Evolutionary conservation across 306 rosid genomes (phyloP).

Genomic region (Dalbergia cultrata): DNA sequence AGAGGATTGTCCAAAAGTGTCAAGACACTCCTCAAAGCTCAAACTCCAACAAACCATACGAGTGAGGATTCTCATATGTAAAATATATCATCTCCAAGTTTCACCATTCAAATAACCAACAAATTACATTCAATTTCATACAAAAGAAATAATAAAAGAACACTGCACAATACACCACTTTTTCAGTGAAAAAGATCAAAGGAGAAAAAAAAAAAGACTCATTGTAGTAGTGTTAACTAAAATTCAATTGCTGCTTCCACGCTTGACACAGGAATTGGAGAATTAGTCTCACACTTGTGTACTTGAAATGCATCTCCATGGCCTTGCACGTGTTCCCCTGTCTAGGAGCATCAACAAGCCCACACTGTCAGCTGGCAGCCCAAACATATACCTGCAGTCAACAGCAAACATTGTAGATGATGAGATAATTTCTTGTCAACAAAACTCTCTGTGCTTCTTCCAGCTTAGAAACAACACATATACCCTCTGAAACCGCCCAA

Average conservation of each 20-base stretch:
- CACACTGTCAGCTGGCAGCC: constrained; percentile 59
- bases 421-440: constrained; percentile 13
- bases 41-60: constrained; percentile 48
- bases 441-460: not conserved
- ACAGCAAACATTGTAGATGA: constrained; percentile 41
- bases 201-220: constrained; percentile 22
- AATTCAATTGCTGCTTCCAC: constrained; percentile 45
- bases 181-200: constrained; percentile 56
- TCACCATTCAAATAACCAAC: constrained; percentile 53
- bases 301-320: constrained; percentile 82
- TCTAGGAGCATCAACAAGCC: constrained; percentile 89
- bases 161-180: constrained; percentile 61
- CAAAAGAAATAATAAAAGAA: constrained; percentile 55
- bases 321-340: constrained; percentile 65
- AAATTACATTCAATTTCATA: constrained; percentile 60
- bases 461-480: not conserved
- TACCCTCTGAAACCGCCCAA: not conserved
- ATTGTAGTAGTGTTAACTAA: constrained; percentile 40
- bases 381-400: constrained; percentile 73
- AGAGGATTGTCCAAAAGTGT: constrained; percentile 43
- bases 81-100: constrained; percentile 49
- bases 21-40: constrained; percentile 44
- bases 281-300: constrained; percentile 64
- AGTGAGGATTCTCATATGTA: constrained; percentile 49
- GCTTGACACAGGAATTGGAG: constrained; percentile 45